Conservation (phyloP, 179 eudicot genomes). For the Spergularia azorica region DNA sequence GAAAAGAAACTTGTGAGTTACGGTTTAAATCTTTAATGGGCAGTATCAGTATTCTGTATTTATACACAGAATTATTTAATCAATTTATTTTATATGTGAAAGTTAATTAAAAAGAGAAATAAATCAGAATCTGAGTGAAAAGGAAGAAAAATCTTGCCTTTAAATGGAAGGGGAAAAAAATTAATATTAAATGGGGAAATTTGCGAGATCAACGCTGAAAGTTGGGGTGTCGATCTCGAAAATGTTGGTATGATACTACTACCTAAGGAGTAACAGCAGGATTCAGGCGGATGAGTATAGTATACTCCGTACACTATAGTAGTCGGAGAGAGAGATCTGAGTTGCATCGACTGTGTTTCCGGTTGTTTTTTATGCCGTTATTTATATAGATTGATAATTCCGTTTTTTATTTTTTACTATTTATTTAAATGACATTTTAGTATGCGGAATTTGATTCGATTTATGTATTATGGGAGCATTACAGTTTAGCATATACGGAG, state of each 20-base stretch:
- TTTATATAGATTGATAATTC: no score
- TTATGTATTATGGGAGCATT: no score
- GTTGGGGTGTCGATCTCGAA: slow-evolving; percentile 24
- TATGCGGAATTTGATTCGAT: no score
- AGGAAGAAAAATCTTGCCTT: slow-evolving; percentile 30
- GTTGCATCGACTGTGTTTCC: no score
- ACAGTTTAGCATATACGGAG: no score
- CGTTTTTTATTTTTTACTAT: no score
- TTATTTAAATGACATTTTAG: no score
- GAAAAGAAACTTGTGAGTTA: not conserved
- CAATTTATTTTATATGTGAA: not conserved
- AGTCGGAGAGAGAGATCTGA: no score
- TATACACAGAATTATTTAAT: no score
- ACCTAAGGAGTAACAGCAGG: slow-evolving; percentile 13
- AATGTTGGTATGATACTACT: slow-evolving; percentile 21
- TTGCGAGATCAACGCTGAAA: slow-evolving; percentile 21
- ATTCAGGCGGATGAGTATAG: not conserved
- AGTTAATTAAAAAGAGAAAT: not conserved
- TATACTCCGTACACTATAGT: not conserved
- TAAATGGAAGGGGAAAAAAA: slow-evolving; percentile 17
- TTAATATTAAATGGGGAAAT: not conserved
- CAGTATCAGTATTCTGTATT: not conserved
- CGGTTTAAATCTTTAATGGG: not conserved
- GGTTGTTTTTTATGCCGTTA: no score
- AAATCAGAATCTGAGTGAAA: not conserved